Conservation (phyloP, 2,329 filamentous ascomycete genomes). For the Dactylonectria estremocensis region DNA sequence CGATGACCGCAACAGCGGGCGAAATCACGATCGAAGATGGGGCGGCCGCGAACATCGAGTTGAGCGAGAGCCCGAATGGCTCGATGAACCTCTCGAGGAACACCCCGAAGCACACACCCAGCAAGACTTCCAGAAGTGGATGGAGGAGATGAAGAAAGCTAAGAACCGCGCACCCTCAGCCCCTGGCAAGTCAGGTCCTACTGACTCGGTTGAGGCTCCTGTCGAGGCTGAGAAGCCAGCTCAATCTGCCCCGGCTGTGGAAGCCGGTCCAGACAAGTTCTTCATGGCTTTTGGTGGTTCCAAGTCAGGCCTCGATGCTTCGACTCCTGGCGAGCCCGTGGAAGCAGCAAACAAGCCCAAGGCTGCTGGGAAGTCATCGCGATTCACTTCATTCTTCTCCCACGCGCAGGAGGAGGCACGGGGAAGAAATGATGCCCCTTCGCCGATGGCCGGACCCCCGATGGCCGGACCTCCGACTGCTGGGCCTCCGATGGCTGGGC, state of each 20-base stretch:
- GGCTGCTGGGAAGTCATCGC: slow-evolving; percentile 77
- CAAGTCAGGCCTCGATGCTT: slow-evolving; percentile 60
- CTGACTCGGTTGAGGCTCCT: slow-evolving; percentile 54
- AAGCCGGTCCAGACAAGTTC: slow-evolving; percentile 82
- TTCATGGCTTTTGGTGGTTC: slow-evolving; percentile 73
- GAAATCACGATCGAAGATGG: slow-evolving; percentile 65
- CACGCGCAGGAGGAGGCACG: slow-evolving; percentile 66
- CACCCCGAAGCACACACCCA: slow-evolving; percentile 82
- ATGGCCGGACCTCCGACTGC: slow-evolving; percentile 37
- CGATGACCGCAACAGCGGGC: slow-evolving; percentile 72
- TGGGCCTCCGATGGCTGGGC: slow-evolving; percentile 10
- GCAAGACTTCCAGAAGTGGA: slow-evolving; percentile 95
- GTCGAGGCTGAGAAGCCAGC: slow-evolving; percentile 67
- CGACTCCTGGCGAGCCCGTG: slow-evolving; percentile 66
- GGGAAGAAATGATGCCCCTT: slow-evolving; percentile 65
- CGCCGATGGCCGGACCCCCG: slow-evolving; percentile 53
- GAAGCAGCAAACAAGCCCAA: slow-evolving; percentile 68
- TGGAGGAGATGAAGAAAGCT: slow-evolving; percentile 87
- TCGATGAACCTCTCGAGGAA: slow-evolving; percentile 81
- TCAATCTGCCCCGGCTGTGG: slow-evolving; percentile 74
- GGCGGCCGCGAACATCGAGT: slow-evolving; percentile 70
- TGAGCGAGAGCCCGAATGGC: slow-evolving; percentile 92
- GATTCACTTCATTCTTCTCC: slow-evolving; percentile 86
- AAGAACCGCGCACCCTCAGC: slow-evolving; percentile 58
- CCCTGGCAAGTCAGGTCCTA: slow-evolving; percentile 54